phyloP scores from a whole-genome alignment of 225 moss, liverwort and hornwort species.

The Pseudisothecium myosuroides region DNA sequence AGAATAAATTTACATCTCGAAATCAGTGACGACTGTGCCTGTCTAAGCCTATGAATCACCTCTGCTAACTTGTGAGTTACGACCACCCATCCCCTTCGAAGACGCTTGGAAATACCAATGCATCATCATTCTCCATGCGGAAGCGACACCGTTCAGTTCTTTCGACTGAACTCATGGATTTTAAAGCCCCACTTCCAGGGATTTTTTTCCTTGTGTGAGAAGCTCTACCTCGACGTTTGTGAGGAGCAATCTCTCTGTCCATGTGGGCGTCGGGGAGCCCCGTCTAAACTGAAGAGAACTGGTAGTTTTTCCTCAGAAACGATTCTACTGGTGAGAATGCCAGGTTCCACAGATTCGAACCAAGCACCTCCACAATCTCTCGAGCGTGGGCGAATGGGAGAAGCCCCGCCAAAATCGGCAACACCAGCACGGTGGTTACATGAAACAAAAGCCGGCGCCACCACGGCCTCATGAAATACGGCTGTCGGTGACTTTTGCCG shows the following conservation, averaged over 20 bases:
- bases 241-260: neutral
- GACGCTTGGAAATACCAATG: neutral
- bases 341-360: slow-evolving; percentile 10
- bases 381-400: slow-evolving; percentile 59
- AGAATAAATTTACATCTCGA: neutral
- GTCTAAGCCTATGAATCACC: neutral
- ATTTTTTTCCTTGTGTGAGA: neutral
- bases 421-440: slow-evolving; percentile 19
- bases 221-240: neutral
- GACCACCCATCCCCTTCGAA: neutral
- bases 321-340: neutral
- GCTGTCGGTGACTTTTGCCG: neutral
- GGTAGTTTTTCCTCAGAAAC: neutral
- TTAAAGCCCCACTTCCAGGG: neutral
- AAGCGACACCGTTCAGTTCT: neutral
- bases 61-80: neutral
- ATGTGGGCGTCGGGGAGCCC: neutral
- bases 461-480: slow-evolving; percentile 19
- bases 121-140: neutral
- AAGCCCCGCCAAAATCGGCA: slow-evolving; percentile 67
- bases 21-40: neutral
- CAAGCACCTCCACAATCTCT: slow-evolving; percentile 26
- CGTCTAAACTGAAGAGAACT: neutral
- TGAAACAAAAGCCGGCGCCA: slow-evolving; percentile 52
- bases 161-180: neutral